Base-by-base conservation (phyloP, 179 eudicot genomes). In the Sideroxylon spinosum region DNA sequence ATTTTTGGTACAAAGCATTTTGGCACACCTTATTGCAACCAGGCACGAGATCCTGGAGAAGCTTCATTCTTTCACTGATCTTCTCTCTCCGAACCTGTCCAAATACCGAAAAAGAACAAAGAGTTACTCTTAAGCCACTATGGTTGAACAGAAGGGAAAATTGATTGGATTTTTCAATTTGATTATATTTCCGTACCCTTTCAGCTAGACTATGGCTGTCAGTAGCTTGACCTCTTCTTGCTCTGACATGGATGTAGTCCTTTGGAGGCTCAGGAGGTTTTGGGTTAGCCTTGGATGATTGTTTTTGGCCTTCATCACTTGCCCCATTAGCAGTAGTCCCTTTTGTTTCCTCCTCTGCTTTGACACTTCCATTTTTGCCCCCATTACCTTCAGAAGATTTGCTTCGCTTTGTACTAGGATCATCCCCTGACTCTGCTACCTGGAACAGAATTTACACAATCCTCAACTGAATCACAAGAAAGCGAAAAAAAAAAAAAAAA, bases 221-320 rank as follows among this genome's bases (percentile, higher is more conserved):
- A 67, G 99, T 95, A 37, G 99, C 99, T 78, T 95, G 98, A 56
- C 99, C 99, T 72, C 99, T 89, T 82, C 99, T 86, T 60, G 99
- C 99, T 83, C 99, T 87, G 71, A 95, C 98, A 87, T 95, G 99
- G 86, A 95, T 93, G 75, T 93, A 93, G 78, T 93, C 98, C 78
- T 91, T 93, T 22, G 86, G 90, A 63, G 98, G 85, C 73, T 95
- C 97, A 23, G 87, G 83, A 56, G 82, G 81, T 81, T 92, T 89
- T 71, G 81, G 80, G 29, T 80, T 79, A 37, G 71, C 78, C 68
- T 83, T 84, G 11, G 69, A 81, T 69, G 69, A 81, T 69, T 85
- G 79, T 73, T 92, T 82, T 62, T 86, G 83, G 3, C 32, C 68
- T 11, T 85, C 84, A 26, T 77, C 71, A 62, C 69, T 82, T 73